phyloP scores from a whole-genome alignment of 202 grass and related monocot genomes.

The Panicum hallii region DNA sequence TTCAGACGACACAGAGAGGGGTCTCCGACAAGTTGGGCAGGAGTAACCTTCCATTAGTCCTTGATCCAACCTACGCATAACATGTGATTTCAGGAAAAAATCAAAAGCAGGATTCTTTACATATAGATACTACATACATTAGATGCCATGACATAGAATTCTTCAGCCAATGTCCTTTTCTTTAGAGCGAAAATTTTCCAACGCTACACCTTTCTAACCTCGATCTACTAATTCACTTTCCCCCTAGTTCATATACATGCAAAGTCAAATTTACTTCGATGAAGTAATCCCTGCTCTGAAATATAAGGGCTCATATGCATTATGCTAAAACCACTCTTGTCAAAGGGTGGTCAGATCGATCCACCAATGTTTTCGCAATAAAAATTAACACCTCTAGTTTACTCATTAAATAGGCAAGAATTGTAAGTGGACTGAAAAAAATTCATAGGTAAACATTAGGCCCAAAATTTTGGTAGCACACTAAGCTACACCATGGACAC shows the following conservation, averaged over 20 bases:
- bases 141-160: conserved; percentile 24
- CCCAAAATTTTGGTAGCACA: neutral
- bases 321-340: neutral
- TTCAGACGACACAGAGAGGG: conserved; percentile 70
- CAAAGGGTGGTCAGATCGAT: neutral
- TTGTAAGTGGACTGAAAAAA: neutral
- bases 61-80: conserved; percentile 89
- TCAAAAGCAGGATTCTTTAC: neutral
- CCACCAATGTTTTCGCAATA: neutral
- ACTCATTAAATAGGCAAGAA: neutral
- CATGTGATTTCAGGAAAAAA: conserved; percentile 32
- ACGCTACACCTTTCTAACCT: neutral
- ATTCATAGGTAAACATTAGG: neutral
- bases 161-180: conserved; percentile 16
- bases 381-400: neutral
- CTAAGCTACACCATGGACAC: neutral
- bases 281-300: conserved; percentile 9
- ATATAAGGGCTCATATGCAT: conserved; percentile 6
- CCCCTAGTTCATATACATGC: neutral
- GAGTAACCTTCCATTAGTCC: conserved; percentile 91
- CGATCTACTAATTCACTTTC: neutral
- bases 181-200: neutral
- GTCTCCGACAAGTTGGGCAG: conserved; percentile 95
- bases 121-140: conserved; percentile 29
- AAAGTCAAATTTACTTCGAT: conserved; percentile 14